A percentile compares a stretch with the other conserved stretches of the same genome.
Evolutionary conservation across 192 early-diverging fungal genomes (phyloP).

Genomic region (Coemansia pectinata): DNA sequence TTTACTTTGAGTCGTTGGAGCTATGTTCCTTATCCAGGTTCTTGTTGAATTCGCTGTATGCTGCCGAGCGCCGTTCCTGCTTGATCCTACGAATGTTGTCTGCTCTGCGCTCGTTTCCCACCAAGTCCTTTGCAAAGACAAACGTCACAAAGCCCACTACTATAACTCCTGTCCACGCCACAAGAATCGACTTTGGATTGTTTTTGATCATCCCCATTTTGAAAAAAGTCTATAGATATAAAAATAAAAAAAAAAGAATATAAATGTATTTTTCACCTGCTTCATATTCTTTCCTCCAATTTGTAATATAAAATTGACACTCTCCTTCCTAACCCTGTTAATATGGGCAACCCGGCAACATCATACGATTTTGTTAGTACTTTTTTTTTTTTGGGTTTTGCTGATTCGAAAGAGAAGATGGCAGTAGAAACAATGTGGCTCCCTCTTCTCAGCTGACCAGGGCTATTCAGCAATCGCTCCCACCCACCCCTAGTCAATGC

Average conservation of each 20-base stretch:
- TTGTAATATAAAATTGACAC: background rate
- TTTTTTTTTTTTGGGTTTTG: background rate
- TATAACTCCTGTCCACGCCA: conserved; percentile 41
- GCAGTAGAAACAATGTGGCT: background rate
- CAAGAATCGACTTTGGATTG: conserved; percentile 46
- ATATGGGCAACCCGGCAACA: background rate
- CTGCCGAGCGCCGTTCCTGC: conserved; percentile 31
- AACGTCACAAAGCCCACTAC: conserved; percentile 40
- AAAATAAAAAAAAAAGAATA: background rate
- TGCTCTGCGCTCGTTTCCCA: conserved; percentile 46
- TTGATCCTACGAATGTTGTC: conserved; percentile 53
- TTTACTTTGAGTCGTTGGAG: background rate
- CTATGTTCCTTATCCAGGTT: conserved; percentile 7
- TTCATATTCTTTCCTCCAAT: background rate
- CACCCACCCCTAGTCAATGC: background rate
- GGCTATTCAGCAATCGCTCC: background rate
- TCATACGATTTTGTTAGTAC: background rate
- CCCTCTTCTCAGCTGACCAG: background rate
- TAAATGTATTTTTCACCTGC: background rate
- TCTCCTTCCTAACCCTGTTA: background rate
- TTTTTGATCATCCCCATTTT: conserved; percentile 48
- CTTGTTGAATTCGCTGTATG: conserved; percentile 33
- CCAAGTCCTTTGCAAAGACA: conserved; percentile 43
- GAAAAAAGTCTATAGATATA: background rate
- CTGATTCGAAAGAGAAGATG: background rate